Conservation (phyloP, 2,329 filamentous ascomycete genomes). For the Blumeriella jaapii region DNA sequence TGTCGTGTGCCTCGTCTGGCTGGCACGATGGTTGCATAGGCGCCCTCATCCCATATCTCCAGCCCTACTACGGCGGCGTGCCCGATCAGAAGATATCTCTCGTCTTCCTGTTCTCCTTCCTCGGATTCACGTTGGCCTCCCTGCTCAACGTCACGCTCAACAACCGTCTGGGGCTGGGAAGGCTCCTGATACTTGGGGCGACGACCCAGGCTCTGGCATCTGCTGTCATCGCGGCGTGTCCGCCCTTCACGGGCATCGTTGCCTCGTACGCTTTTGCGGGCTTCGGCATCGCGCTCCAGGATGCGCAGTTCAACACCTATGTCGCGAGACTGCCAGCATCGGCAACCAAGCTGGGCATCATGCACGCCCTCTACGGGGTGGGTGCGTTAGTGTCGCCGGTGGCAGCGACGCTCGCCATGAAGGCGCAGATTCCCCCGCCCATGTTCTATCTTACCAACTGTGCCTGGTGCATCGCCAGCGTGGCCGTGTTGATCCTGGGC, state of each 20-base stretch:
- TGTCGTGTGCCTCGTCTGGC: conserved; percentile 1
- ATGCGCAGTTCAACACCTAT: conserved; percentile 9
- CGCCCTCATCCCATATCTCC: conserved; percentile 7
- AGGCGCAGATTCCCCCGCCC: conserved; percentile 2
- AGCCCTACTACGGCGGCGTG: conserved; percentile 6
- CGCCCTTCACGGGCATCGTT: conserved; percentile 5
- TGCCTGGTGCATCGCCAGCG: conserved; percentile 3
- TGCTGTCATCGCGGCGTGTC: conserved; percentile 4
- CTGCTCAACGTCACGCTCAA: conserved; percentile 7
- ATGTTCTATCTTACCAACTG: conserved; percentile 7
- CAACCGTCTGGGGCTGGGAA: conserved; percentile 5
- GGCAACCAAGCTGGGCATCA: conserved; percentile 8
- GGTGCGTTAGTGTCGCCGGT: conserved; percentile 5
- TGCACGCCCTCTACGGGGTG: conserved; percentile 9
- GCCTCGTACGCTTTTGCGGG: conserved; percentile 6
- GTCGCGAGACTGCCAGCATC: conserved; percentile 4
- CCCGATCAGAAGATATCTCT: conserved; percentile 7
- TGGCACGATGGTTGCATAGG: conserved; percentile 9
- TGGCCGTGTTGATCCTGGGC: conserved; percentile 3
- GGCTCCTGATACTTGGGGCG: conserved; percentile 6
- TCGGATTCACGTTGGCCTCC: conserved; percentile 5
- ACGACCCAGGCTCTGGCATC: conserved; percentile 5
- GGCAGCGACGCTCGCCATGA: conserved; percentile 5
- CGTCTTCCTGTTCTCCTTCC: conserved; percentile 7
- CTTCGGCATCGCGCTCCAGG: conserved; percentile 8